Evolutionary conservation across 1,284 basidiomycete genomes (phyloP).

Genomic region (Athelia psychrophila): DNA sequence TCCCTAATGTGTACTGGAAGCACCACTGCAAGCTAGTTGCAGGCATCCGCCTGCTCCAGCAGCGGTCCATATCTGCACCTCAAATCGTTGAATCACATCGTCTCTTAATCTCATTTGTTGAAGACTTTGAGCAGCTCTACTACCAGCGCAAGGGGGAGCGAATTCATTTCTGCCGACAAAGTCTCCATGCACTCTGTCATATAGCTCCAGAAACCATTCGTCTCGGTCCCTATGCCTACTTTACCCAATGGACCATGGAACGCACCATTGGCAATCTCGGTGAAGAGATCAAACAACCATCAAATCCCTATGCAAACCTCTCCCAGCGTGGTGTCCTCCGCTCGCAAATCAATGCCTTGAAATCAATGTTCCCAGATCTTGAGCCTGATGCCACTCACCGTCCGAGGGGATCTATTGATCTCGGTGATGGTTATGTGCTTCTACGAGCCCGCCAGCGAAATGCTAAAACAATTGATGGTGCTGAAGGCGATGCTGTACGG

Average conservation of each 20-base stretch:
- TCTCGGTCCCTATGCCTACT: constrained; percentile 21
- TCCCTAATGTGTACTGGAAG: constrained; percentile 26
- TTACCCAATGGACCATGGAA: constrained; percentile 31
- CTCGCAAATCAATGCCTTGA: constrained; percentile 26
- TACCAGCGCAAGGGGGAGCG: constrained; percentile 19
- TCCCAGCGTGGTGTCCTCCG: constrained; percentile 20
- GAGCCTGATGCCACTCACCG: background rate
- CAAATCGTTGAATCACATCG: constrained; percentile 19
- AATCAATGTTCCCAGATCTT: constrained; percentile 22
- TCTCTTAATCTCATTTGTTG: constrained; percentile 16
- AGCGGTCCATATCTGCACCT: constrained; percentile 11
- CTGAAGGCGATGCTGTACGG: background rate
- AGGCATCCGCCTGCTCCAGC: constrained; percentile 24
- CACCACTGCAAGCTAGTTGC: constrained; percentile 31
- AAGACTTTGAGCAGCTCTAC: constrained; percentile 29
- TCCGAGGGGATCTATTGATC: background rate
- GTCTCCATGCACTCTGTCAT: constrained; percentile 28
- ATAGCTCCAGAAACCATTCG: constrained; percentile 19
- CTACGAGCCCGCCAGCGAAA: background rate
- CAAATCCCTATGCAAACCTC: constrained; percentile 28
- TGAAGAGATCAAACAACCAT: constrained; percentile 26
- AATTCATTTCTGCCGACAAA: constrained; percentile 28
- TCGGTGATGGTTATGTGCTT: background rate
- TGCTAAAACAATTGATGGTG: background rate
- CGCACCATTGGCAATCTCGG: constrained; percentile 32